Percentiles rank a stretch among this genome's conserved stretches.
Conservation (phyloP, 148 eudicot genomes). For the Heliosperma pusillum region DNA sequence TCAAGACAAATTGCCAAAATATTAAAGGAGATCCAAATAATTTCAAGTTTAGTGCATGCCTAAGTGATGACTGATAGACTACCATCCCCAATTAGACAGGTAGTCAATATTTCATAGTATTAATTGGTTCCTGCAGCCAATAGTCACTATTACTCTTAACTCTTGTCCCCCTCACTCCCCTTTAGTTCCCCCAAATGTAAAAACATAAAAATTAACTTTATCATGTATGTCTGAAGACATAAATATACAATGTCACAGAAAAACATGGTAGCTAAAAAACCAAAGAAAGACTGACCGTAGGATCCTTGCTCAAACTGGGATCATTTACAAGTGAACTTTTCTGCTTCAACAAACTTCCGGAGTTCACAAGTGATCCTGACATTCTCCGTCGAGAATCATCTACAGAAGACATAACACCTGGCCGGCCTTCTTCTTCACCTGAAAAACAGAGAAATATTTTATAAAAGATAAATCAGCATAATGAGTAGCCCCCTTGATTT, state of each 20-base stretch:
- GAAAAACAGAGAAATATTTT: conserved; percentile 10
- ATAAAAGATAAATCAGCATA: neutral
- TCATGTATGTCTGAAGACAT: neutral
- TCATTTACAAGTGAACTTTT: conserved; percentile 72
- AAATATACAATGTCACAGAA: neutral
- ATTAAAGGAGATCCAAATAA: too few relatives aligned
- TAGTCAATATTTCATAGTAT: neutral
- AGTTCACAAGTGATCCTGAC: conserved; percentile 49
- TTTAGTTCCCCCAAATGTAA: too few relatives aligned
- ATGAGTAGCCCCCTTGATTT: too few relatives aligned
- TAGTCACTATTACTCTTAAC: neutral
- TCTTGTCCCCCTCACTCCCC: neutral
- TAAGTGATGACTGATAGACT: too few relatives aligned
- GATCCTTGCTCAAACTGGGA: conserved; percentile 60
- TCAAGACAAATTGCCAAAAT: too few relatives aligned
- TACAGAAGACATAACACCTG: conserved; percentile 39
- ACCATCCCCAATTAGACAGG: too few relatives aligned
- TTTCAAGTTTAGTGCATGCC: too few relatives aligned
- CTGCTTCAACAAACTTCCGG: conserved; percentile 63
- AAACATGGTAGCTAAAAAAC: conserved; percentile 1
- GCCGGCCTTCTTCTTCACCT: conserved; percentile 68
- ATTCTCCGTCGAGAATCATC: conserved; percentile 59
- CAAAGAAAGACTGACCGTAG: conserved; percentile 31
- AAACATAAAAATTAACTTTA: neutral
- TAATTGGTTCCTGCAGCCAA: neutral